Evolutionary conservation across 2,329 filamentous ascomycete species (phyloP).

Genomic region (Falciphora oryzae): DNA sequence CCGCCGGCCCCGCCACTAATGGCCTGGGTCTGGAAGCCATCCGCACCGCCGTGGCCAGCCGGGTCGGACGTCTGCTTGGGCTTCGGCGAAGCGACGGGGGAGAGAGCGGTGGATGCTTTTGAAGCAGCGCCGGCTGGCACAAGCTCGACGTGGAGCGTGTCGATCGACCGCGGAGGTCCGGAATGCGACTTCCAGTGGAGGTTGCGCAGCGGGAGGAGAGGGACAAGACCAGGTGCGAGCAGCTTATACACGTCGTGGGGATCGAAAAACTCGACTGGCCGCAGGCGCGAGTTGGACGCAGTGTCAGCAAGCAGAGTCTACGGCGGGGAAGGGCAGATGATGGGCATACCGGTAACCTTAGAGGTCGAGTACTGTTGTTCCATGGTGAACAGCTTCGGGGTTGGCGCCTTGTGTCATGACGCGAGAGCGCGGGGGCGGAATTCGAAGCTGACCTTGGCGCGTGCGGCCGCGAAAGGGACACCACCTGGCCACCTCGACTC

Average conservation of each 20-base stretch:
- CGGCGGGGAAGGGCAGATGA: not conserved
- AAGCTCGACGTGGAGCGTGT: conserved; percentile 85
- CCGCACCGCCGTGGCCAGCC: conserved; percentile 33
- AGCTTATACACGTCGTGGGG: conserved; percentile 83
- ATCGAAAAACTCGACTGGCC: conserved; percentile 88
- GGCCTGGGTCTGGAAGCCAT: conserved; percentile 56
- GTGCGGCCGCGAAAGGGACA: too few species aligned
- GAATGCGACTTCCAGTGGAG: conserved; percentile 96
- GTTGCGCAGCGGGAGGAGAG: conserved; percentile 79
- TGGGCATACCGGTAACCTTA: conserved; percentile 63
- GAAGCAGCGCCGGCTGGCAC: conserved; percentile 53
- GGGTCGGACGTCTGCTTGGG: conserved; percentile 17
- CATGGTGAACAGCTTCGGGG: conserved; percentile 40
- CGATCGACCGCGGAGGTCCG: conserved; percentile 86
- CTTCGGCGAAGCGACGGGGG: conserved; percentile 29
- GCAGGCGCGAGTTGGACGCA: conserved; percentile 12
- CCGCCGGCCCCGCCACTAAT: conserved; percentile 34
- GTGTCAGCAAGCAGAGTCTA: conserved; percentile 9
- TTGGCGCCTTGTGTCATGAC: not conserved
- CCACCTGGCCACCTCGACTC: too few species aligned
- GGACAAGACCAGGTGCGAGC: conserved; percentile 68
- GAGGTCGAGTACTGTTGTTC: conserved; percentile 65
- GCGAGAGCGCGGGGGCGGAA: not conserved
- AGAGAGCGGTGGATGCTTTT: conserved; percentile 28
- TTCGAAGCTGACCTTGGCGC: not conserved